Conservation (phyloP, 1,284 basidiomycete species). For the Ustilago nuda region DNA sequence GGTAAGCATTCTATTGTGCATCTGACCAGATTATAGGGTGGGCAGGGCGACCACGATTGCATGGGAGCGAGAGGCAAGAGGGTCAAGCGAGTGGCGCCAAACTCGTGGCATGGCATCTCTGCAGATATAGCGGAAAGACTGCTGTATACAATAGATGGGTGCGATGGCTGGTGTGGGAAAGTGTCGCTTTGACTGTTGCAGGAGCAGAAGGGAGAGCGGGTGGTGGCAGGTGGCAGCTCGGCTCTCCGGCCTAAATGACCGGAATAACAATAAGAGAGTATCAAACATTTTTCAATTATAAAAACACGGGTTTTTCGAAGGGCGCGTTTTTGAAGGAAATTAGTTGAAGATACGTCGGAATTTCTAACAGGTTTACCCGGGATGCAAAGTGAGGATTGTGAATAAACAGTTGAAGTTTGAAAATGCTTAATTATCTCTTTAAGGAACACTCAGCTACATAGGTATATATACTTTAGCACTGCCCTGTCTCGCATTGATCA, state of each 20-base stretch:
- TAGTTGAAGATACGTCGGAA: no score
- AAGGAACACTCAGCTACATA: no score
- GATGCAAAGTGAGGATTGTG: no score
- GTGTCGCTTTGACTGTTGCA: slow-evolving; percentile 12
- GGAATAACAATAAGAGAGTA: background rate
- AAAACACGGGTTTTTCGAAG: no score
- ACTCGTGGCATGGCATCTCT: background rate
- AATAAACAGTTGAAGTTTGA: no score
- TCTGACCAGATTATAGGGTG: background rate
- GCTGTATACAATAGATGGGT: background rate
- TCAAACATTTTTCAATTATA: no score
- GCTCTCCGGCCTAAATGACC: background rate
- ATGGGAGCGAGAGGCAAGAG: background rate
- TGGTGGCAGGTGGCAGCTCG: background rate
- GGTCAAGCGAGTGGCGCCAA: background rate
- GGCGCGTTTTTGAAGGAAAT: no score
- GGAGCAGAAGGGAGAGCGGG: background rate
- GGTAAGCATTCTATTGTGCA: background rate
- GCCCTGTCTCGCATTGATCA: no score
- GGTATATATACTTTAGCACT: no score
- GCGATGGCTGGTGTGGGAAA: background rate
- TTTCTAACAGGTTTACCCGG: no score
- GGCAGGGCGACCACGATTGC: no score
- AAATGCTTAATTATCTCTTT: no score
- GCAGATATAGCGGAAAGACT: background rate